These are phyloP conservation scores for Cokeromyces recurvatus DNA, from an alignment of 371 early-diverging fungal genomes.

Conservation along the genomic window DNA sequence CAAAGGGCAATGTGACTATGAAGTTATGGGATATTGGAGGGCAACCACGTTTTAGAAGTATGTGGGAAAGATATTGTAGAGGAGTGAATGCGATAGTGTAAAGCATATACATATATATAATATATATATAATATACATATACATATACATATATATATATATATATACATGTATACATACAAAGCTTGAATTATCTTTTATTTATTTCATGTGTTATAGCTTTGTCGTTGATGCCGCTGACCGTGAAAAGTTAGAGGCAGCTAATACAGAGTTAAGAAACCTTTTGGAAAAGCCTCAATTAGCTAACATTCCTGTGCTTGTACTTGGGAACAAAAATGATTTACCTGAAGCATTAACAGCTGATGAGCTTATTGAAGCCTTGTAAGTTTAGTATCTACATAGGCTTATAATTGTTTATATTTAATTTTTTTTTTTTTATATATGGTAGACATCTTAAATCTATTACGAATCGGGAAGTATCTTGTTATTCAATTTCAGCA, in stretches of 20 bases:
- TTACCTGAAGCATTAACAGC: constrained; percentile 85
- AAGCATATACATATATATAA: no score
- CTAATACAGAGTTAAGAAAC: constrained; percentile 85
- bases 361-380: constrained; percentile 86
- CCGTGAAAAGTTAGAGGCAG: constrained; percentile 86
- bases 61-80: constrained; percentile 97
- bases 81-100: constrained; percentile 98
- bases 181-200: no score
- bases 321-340: constrained; percentile 99
- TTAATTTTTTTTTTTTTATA: constrained; percentile 1
- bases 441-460: constrained; percentile 70
- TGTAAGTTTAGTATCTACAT: constrained; percentile 58
- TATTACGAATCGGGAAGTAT: constrained; percentile 94
- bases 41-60: constrained; percentile 92
- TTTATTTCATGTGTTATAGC: constrained; percentile 25
- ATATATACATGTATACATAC: no score
- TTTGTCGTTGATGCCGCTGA: constrained; percentile 97
- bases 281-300: constrained; percentile 90
- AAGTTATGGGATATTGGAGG: constrained; percentile 99
- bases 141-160: no score
- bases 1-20: constrained; percentile 93
- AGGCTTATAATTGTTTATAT: no score
- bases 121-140: no score
- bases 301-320: constrained; percentile 91
- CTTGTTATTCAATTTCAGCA: constrained; percentile 98